Conservation (phyloP, 805 yeast genomes). For the Hanseniaspora singularis region DNA sequence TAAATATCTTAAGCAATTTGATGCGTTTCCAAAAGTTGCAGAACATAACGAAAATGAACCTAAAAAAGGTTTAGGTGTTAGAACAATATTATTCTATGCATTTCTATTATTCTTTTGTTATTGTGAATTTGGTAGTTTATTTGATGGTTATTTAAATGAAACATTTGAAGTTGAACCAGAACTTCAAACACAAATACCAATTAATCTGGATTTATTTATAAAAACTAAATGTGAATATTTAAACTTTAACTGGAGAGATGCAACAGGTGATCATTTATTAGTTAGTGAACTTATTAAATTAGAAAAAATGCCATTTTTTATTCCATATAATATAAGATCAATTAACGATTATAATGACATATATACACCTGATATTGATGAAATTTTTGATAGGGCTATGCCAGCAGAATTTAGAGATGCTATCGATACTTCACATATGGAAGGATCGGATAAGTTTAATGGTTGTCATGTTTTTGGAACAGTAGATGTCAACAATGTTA, state of each 20-base stretch:
- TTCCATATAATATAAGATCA: constrained; percentile 40
- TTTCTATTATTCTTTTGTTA: constrained; percentile 58
- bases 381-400: constrained; percentile 51
- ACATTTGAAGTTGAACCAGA: constrained; percentile 62
- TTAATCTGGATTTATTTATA: constrained; percentile 71
- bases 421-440: constrained; percentile 31
- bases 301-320: constrained; percentile 48
- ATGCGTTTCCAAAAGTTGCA: constrained; percentile 41
- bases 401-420: constrained; percentile 50
- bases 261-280: constrained; percentile 61
- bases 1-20: constrained; percentile 13
- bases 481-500: constrained; percentile 72
- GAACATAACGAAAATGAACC: constrained; percentile 64
- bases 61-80: constrained; percentile 54
- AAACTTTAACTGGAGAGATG: constrained; percentile 65
- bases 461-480: constrained; percentile 82
- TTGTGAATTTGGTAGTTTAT: constrained; percentile 72
- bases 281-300: constrained; percentile 66
- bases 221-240: constrained; percentile 73
- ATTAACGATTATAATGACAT: constrained; percentile 36
- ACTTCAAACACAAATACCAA: constrained; percentile 44
- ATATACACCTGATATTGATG: constrained; percentile 51
- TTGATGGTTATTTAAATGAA: constrained; percentile 71
- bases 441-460: constrained; percentile 41
- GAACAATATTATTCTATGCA: constrained; percentile 53